phyloP scores from a whole-genome alignment of 495 filamentous ascomycete genomes.

The Stereocaulon alpinum region DNA sequence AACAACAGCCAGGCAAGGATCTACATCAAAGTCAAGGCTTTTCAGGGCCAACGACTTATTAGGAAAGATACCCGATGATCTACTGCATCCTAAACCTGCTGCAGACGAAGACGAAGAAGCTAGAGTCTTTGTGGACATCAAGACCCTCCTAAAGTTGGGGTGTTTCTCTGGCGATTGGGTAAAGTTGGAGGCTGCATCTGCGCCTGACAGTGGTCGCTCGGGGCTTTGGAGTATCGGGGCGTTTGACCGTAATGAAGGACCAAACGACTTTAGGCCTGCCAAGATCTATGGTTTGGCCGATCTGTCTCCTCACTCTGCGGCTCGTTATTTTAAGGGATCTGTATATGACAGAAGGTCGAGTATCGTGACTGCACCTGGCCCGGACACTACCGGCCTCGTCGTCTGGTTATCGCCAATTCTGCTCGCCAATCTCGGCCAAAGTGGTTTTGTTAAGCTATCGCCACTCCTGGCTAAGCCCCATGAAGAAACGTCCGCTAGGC shows the following conservation, averaged over 20 bases:
- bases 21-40: slow-evolving; percentile 43
- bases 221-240: slow-evolving; percentile 40
- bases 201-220: slow-evolving; percentile 33
- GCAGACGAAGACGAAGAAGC: slow-evolving; percentile 82
- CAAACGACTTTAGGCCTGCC: slow-evolving; percentile 60
- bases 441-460: slow-evolving; percentile 63
- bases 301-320: slow-evolving; percentile 36
- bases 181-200: slow-evolving; percentile 52
- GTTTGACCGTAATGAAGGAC: slow-evolving; percentile 35
- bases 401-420: slow-evolving; percentile 79
- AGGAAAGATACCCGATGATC: slow-evolving; percentile 58
- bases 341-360: slow-evolving; percentile 37
- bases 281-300: slow-evolving; percentile 84
- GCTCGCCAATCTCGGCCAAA: slow-evolving; percentile 68
- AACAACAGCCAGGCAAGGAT: slow-evolving; percentile 59
- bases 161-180: slow-evolving; percentile 99
- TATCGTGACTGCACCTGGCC: slow-evolving; percentile 31
- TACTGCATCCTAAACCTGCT: slow-evolving; percentile 72
- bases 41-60: slow-evolving; percentile 77
- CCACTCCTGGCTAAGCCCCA: slow-evolving; percentile 30
- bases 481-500: slow-evolving; percentile 20
- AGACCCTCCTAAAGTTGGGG: slow-evolving; percentile 71
- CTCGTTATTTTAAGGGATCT: slow-evolving; percentile 40
- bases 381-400: slow-evolving; percentile 35
- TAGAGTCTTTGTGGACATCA: slow-evolving; percentile 78